Evolutionary conservation across 768 basidiomycete genomes (phyloP).

Genomic region (Hemileccinum impolitum): DNA sequence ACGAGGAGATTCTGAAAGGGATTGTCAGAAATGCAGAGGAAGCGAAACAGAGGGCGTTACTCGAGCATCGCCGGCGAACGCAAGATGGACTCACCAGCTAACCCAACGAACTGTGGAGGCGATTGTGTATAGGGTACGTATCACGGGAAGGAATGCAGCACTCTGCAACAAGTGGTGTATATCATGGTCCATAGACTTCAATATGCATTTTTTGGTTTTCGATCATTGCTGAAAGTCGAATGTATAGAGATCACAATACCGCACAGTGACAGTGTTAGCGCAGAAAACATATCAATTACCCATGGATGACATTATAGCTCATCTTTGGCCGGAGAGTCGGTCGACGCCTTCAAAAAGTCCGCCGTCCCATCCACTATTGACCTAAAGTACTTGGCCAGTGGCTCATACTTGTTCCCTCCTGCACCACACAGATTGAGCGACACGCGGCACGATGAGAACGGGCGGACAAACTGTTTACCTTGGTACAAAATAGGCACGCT

Average conservation of each 20-base stretch:
- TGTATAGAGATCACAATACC: background rate
- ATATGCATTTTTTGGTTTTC: background rate
- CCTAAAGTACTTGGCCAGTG: constrained; percentile 70
- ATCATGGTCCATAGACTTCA: background rate
- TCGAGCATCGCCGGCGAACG: constrained; percentile 19
- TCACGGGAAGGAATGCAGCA: background rate
- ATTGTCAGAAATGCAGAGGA: constrained; percentile 35
- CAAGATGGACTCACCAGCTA: constrained; percentile 16
- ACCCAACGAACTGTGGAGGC: background rate
- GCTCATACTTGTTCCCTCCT: constrained; percentile 74
- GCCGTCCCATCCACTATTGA: constrained; percentile 66
- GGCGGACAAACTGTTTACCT: constrained; percentile 41
- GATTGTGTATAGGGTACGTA: background rate
- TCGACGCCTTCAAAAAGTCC: constrained; percentile 44
- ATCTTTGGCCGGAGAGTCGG: constrained; percentile 33
- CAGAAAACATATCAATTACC: background rate
- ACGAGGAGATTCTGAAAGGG: constrained; percentile 41
- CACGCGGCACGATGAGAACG: background rate
- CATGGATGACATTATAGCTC: constrained; percentile 23
- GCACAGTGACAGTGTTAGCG: no score
- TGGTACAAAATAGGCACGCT: constrained; percentile 58
- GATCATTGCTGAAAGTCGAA: background rate
- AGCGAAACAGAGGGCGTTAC: constrained; percentile 27
- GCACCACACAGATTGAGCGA: constrained; percentile 1
- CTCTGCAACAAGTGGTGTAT: background rate